These are phyloP conservation scores for Malus fusca DNA, from an alignment of 306 rosid species.

Conservation along the genomic window DNA sequence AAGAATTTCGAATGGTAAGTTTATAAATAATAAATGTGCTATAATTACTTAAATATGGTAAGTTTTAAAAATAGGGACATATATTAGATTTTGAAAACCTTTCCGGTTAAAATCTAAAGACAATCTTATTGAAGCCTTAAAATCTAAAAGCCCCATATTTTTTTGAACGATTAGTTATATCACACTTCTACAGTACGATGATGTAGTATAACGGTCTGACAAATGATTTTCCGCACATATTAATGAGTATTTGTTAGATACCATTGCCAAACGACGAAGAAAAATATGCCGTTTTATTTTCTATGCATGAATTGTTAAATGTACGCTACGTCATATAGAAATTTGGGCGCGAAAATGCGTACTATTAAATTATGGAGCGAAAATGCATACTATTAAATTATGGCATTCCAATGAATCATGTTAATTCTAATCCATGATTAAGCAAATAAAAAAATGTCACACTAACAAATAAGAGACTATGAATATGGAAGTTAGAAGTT, in stretches of 20 bases:
- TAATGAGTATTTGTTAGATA: background rate
- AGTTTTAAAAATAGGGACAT: too few species aligned
- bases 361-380: background rate
- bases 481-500: background rate
- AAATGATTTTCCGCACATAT: background rate
- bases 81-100: too few species aligned
- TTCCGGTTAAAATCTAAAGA: too few species aligned
- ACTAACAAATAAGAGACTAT: background rate
- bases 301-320: background rate
- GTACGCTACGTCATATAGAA: background rate
- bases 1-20: too few species aligned
- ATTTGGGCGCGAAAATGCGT: background rate
- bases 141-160: too few species aligned
- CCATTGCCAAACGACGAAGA: background rate
- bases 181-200: background rate
- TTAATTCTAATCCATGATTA: background rate
- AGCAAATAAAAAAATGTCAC: background rate
- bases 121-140: too few species aligned
- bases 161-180: background rate
- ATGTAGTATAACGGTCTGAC: background rate
- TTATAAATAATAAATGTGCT: too few species aligned
- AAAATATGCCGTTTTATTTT: background rate
- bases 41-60: too few species aligned
- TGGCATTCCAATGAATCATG: background rate
- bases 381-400: background rate